These are phyloP conservation scores for Fusarium sp. DNA, from an alignment of 2,329 filamentous ascomycete species.

Conservation along the genomic window DNA sequence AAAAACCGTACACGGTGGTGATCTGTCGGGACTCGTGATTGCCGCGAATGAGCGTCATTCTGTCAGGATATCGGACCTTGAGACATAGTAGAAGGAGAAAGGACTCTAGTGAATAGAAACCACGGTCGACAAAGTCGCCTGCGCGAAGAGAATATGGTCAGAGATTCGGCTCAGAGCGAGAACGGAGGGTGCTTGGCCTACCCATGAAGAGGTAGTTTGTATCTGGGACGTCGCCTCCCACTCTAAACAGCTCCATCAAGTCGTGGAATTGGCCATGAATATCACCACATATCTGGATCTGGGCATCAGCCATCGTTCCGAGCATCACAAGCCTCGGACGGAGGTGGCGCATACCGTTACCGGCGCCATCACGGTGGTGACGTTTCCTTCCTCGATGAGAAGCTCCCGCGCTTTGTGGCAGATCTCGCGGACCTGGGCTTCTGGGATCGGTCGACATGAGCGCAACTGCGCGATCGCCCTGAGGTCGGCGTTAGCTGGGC, in stretches of 20 bases:
- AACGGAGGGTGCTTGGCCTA: conserved; percentile 51
- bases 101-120: conserved; percentile 97
- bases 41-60: conserved; percentile 94
- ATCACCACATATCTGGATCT: conserved; percentile 85
- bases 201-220: conserved; percentile 99
- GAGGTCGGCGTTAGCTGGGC: conserved; percentile 24
- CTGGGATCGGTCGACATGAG: conserved; percentile 95
- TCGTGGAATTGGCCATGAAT: conserved; percentile 98
- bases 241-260: conserved; percentile 94
- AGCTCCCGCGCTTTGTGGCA: conserved; percentile 98
- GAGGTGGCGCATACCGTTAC: conserved; percentile 76
- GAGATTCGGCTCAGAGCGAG: conserved; percentile 2
- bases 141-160: conserved; percentile 18
- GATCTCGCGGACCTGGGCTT: conserved; percentile 93
- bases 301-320: conserved; percentile 23
- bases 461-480: conserved; percentile 96
- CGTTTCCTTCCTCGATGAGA: conserved; percentile 96
- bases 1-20: conserved; percentile 97
- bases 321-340: neutral
- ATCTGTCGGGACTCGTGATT: conserved; percentile 98
- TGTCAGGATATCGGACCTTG: conserved; percentile 96
- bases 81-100: conserved; percentile 95
- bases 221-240: conserved; percentile 92
- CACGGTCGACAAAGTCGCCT: conserved; percentile 97
- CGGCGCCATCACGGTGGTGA: conserved; percentile 93